phyloP scores from a whole-genome alignment of 352 stramenopile genomes.

The Globisporangium megalacanthum region DNA sequence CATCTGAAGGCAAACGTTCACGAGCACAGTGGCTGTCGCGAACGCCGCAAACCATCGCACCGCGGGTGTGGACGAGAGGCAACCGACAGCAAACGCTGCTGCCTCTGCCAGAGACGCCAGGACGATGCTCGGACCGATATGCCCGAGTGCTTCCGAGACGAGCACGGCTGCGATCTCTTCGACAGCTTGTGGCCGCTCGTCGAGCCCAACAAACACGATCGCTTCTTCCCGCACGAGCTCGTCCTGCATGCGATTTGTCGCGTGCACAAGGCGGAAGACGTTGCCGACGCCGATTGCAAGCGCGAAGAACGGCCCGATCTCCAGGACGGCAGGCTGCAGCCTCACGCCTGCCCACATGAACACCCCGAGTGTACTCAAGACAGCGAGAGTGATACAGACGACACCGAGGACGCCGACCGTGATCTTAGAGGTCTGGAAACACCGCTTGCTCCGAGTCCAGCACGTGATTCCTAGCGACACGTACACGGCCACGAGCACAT shows the following conservation, averaged over 20 bases:
- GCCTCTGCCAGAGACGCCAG: conserved; percentile 41
- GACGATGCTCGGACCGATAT: conserved; percentile 61
- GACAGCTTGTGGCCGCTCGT: conserved; percentile 37
- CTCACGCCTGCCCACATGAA: conserved; percentile 60
- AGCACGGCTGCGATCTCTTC: conserved; percentile 49
- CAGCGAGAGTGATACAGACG: conserved; percentile 51
- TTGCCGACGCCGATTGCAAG: conserved; percentile 69
- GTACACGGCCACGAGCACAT: conserved; percentile 66
- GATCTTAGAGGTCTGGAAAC: conserved; percentile 66
- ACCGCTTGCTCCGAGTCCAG: conserved; percentile 35
- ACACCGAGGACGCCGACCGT: conserved; percentile 59
- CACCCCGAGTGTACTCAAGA: conserved; percentile 58
- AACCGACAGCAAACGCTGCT: conserved; percentile 40
- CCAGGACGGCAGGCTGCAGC: conserved; percentile 66
- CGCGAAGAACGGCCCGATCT: conserved; percentile 55
- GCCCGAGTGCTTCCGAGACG: conserved; percentile 31
- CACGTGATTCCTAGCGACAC: conserved; percentile 63
- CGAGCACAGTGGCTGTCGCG: conserved; percentile 29
- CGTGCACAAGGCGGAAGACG: conserved; percentile 63
- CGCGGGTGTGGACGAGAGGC: conserved; percentile 58
- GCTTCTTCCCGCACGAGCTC: conserved; percentile 37
- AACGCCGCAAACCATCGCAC: conserved; percentile 62
- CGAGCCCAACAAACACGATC: conserved; percentile 41
- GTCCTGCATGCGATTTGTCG: conserved; percentile 41
- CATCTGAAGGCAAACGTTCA: conserved; percentile 62